These are phyloP conservation scores for Malassezia yamatoensis DNA, from an alignment of 1,284 basidiomycete species.

Conservation along the genomic window DNA sequence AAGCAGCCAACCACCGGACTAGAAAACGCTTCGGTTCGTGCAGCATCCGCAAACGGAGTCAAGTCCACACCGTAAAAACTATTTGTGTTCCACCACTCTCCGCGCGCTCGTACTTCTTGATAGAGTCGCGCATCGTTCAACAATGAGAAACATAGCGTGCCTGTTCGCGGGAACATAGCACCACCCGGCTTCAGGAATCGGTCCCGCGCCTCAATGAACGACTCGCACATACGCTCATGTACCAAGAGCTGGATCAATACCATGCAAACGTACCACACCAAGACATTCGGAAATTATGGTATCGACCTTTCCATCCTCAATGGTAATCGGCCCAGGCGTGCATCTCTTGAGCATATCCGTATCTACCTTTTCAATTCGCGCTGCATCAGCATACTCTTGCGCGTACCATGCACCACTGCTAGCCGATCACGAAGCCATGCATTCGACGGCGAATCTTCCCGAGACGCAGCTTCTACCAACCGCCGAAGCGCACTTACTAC, in stretches of 20 bases:
- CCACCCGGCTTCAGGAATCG: slow-evolving; percentile 51
- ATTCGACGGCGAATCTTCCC: slow-evolving; percentile 27
- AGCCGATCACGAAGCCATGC: slow-evolving; percentile 27
- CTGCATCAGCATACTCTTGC: slow-evolving; percentile 1
- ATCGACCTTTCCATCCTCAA: slow-evolving; percentile 48
- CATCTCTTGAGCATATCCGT: slow-evolving; percentile 3
- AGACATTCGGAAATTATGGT: slow-evolving; percentile 54
- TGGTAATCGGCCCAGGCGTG: background rate
- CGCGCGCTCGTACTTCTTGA: slow-evolving; percentile 41
- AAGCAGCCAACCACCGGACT: slow-evolving; percentile 42
- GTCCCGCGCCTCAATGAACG: slow-evolving; percentile 51
- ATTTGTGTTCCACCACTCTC: slow-evolving; percentile 13
- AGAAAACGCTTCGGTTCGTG: slow-evolving; percentile 33
- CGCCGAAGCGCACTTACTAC: slow-evolving; percentile 52
- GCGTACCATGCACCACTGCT: slow-evolving; percentile 14
- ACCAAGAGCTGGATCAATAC: slow-evolving; percentile 45
- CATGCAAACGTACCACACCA: slow-evolving; percentile 42
- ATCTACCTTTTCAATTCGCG: slow-evolving; percentile 41
- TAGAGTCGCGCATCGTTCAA: slow-evolving; percentile 52
- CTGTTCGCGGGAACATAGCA: slow-evolving; percentile 50
- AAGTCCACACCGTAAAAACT: slow-evolving; percentile 45
- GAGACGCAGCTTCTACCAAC: slow-evolving; percentile 31
- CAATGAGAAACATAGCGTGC: slow-evolving; percentile 51
- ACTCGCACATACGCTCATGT: slow-evolving; percentile 54
- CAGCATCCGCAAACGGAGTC: slow-evolving; percentile 28